A percentile compares a stretch with the other conserved stretches of the same genome.
These are phyloP conservation scores for Aspergillus pseudoviridinutans DNA, from an alignment of 2,329 filamentous ascomycete species.

Conservation along the genomic window DNA sequence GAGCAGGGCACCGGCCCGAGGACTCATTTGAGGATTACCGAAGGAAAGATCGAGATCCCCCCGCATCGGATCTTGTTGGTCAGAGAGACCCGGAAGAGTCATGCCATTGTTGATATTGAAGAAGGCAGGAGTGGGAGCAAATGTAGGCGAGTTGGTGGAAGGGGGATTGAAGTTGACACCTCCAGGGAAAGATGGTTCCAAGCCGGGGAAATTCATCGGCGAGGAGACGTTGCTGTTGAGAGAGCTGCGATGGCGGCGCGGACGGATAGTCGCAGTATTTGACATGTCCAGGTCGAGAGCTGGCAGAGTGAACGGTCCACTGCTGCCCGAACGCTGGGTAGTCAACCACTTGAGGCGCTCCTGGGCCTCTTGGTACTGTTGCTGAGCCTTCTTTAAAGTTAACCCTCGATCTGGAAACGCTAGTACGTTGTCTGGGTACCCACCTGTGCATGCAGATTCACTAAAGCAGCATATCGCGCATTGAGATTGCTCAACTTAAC, in stretches of 20 bases:
- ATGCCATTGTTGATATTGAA: conserved; percentile 63
- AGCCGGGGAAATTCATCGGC: conserved; percentile 38
- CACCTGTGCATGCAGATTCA: conserved; percentile 38
- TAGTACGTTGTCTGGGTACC: conserved; percentile 1
- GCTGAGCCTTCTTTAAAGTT: conserved; percentile 28
- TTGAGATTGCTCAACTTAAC: conserved; percentile 41
- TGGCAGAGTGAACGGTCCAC: conserved; percentile 39
- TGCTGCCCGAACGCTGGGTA: conserved; percentile 33
- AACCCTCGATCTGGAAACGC: not conserved
- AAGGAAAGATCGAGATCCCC: conserved; percentile 54
- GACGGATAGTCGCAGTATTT: conserved; percentile 38
- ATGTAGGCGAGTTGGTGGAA: conserved; percentile 50
- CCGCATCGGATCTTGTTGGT: conserved; percentile 37
- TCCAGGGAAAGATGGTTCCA: conserved; percentile 38
- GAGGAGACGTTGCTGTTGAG: conserved; percentile 47
- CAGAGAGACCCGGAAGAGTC: conserved; percentile 47
- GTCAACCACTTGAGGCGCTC: conserved; percentile 43
- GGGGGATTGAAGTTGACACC: conserved; percentile 47
- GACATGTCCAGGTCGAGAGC: conserved; percentile 41
- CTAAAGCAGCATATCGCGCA: conserved; percentile 40
- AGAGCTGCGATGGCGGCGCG: conserved; percentile 45
- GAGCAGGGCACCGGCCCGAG: conserved; percentile 57
- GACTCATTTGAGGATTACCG: conserved; percentile 60
- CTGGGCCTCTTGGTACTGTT: conserved; percentile 45
- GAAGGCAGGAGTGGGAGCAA: conserved; percentile 49